Conservation (phyloP, 441 rosid genomes). For the Adansonia grandidieri region DNA sequence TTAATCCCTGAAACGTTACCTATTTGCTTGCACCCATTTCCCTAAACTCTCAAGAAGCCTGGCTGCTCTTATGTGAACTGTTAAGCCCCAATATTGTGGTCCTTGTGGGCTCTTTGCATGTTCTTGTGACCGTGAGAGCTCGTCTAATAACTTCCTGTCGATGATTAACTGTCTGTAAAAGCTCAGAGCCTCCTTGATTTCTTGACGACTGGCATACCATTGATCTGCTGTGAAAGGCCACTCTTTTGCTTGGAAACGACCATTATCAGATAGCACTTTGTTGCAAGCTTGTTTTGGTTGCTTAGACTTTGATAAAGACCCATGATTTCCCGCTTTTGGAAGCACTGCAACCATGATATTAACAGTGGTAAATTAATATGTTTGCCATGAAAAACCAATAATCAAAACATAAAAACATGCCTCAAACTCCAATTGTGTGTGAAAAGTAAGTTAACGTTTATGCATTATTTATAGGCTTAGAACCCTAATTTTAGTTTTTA, state of each 20-base stretch:
- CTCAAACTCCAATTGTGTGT: too few relatives aligned
- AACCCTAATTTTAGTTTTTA: too few relatives aligned
- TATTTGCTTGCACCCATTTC: conserved; percentile 9
- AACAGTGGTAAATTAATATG: neutral
- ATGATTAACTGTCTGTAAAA: neutral
- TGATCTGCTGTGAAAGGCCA: neutral
- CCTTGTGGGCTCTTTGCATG: neutral
- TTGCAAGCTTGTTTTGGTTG: neutral
- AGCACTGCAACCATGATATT: neutral
- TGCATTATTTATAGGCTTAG: too few relatives aligned
- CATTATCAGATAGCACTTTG: neutral
- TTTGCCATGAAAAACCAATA: too few relatives aligned
- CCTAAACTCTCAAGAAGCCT: neutral
- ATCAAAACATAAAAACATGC: too few relatives aligned
- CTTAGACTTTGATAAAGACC: neutral
- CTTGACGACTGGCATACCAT: neutral
- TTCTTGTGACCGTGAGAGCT: neutral
- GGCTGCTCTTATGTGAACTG: neutral
- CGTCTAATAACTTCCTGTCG: neutral
- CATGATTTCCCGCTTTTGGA: neutral
- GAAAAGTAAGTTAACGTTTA: too few relatives aligned
- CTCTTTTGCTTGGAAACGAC: neutral
- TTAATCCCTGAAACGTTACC: conserved; percentile 33
- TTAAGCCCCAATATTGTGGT: neutral
- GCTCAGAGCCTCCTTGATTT: neutral